Evolutionary conservation across 495 filamentous ascomycete species (phyloP).

Genomic region (Mytilinidion resinicola): DNA sequence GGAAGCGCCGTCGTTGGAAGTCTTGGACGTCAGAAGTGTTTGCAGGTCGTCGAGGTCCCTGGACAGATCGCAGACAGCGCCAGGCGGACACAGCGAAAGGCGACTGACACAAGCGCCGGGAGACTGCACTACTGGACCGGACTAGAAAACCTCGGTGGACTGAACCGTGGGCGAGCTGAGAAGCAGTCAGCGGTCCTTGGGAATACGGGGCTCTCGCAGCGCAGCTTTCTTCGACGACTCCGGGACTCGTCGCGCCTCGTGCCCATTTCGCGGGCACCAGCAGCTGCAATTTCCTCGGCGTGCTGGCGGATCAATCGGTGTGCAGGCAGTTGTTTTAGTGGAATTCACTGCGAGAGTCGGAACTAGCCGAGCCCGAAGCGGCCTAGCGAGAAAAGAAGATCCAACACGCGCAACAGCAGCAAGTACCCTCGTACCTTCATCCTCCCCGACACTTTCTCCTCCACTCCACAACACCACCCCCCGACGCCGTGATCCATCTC

Average conservation of each 20-base stretch:
- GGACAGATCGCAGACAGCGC: neutral
- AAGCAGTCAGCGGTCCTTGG: neutral
- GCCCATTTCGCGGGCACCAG: no score
- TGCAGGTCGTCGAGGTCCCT: no score
- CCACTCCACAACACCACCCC: slow-evolving; percentile 4
- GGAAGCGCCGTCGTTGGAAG: no score
- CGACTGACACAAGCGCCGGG: neutral
- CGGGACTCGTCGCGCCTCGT: no score
- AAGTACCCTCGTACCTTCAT: slow-evolving; percentile 24
- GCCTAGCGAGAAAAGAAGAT: slow-evolving; percentile 18
- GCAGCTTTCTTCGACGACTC: neutral
- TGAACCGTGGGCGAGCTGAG: neutral
- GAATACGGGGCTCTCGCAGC: neutral
- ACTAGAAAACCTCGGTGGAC: neutral
- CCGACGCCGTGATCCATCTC: slow-evolving; percentile 13
- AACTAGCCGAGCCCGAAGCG: slow-evolving; percentile 13
- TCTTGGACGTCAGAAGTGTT: no score
- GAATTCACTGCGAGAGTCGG: slow-evolving; percentile 8
- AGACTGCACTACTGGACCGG: neutral
- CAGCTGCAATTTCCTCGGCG: no score
- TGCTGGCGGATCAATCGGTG: no score
- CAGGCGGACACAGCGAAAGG: neutral
- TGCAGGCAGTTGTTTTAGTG: no score
- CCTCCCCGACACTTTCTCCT: slow-evolving; percentile 6
- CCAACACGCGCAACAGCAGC: slow-evolving; percentile 24